Evolutionary conservation across 108 stramenopile genomes (phyloP).

Genomic region (Mediolabrus comicus): DNA sequence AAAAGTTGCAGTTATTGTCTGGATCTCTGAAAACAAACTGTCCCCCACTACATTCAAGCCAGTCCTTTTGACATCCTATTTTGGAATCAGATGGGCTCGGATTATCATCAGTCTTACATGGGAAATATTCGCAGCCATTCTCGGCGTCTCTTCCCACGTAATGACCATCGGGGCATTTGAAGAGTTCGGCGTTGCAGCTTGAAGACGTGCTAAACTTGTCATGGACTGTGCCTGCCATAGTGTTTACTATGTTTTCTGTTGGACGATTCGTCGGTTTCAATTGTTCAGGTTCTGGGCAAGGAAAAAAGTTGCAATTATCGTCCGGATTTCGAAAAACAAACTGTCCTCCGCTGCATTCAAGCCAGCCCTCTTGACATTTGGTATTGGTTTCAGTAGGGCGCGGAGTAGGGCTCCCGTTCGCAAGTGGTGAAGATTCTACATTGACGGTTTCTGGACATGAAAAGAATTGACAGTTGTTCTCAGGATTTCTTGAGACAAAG

Average conservation of each 20-base stretch:
- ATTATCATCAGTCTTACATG: slow-evolving; percentile 2
- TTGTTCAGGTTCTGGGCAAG: too few relatives aligned
- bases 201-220: background rate
- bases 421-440: too few relatives aligned
- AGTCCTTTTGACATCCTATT: slow-evolving; percentile 2
- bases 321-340: slow-evolving; percentile 36
- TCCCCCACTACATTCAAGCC: slow-evolving; percentile 24
- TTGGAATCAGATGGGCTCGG: background rate
- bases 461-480: slow-evolving; percentile 3
- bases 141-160: slow-evolving; percentile 30
- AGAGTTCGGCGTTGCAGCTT: slow-evolving; percentile 29
- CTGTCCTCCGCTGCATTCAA: slow-evolving; percentile 23
- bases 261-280: too few relatives aligned
- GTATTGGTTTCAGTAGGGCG: background rate
- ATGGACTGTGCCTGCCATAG: too few relatives aligned
- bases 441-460: slow-evolving; percentile 2
- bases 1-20: slow-evolving; percentile 25
- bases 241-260: too few relatives aligned
- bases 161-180: slow-evolving; percentile 32
- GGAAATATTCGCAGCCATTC: slow-evolving; percentile 36
- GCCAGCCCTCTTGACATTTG: slow-evolving; percentile 3
- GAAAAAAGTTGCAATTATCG: slow-evolving; percentile 22
- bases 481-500: background rate
- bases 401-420: too few relatives aligned
- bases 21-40: slow-evolving; percentile 31